phyloP scores from a whole-genome alignment of 148 eudicot species.

The Fallopia convolvulus region DNA sequence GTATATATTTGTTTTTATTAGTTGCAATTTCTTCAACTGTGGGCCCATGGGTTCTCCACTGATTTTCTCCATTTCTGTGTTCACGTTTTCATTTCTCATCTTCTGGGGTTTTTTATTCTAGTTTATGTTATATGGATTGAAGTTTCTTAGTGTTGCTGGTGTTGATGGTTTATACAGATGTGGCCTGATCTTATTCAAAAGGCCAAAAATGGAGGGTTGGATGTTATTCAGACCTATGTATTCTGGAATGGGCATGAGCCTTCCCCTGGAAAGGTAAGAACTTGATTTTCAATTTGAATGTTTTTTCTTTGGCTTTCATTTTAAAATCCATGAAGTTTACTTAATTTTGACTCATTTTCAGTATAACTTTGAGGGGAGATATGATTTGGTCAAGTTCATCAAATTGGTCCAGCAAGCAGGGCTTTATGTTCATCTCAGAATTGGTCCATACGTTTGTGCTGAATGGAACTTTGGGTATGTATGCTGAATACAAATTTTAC shows the following conservation, averaged over 20 bases:
- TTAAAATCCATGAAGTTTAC: neutral
- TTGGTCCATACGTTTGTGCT: constrained; percentile 70
- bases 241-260: constrained; percentile 89
- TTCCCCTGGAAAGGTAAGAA: constrained; percentile 69
- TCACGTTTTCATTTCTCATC: neutral
- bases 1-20: neutral
- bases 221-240: constrained; percentile 82
- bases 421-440: constrained; percentile 56
- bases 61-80: neutral
- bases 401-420: constrained; percentile 50
- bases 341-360: constrained; percentile 15
- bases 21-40: neutral
- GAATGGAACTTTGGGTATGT: constrained; percentile 86
- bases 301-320: neutral
- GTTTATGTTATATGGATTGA: neutral
- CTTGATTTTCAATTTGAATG: neutral
- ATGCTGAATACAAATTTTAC: neutral
- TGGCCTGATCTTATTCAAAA: constrained; percentile 76
- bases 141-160: neutral
- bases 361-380: constrained; percentile 44
- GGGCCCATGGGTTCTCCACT: neutral
- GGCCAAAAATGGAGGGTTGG: constrained; percentile 69
- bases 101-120: neutral
- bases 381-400: constrained; percentile 45
- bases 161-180: constrained; percentile 42